A percentile compares a stretch with the other conserved stretches of the same genome.
Conservation (phyloP, 306 rosid genomes). For the Dryas alaskensis region DNA sequence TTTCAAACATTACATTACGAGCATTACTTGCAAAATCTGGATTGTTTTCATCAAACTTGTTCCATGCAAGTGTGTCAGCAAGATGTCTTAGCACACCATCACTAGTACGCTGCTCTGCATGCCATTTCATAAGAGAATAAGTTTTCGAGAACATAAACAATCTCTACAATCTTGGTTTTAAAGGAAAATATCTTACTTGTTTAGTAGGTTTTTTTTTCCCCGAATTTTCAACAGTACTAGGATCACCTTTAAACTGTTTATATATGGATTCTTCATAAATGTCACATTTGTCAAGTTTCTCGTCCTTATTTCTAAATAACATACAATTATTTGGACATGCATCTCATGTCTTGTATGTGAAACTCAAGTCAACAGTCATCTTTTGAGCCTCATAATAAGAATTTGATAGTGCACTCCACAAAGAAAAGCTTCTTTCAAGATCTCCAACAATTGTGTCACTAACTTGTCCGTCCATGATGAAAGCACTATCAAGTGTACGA, state of each 20-base stretch:
- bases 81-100: neutral
- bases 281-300: neutral
- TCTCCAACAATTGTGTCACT: neutral
- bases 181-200: slow-evolving; percentile 1
- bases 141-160: neutral
- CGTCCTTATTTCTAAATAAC: no score
- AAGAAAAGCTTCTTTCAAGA: neutral
- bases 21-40: neutral
- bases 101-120: neutral
- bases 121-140: neutral
- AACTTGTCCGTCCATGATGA: neutral
- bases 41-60: neutral
- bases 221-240: neutral
- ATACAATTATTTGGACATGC: neutral
- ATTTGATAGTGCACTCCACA: neutral
- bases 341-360: slow-evolving; percentile 8
- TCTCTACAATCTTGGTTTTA: neutral
- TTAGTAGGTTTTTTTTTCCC: neutral
- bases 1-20: no score
- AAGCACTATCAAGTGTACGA: neutral
- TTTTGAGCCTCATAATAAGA: neutral
- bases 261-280: neutral
- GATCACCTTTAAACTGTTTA: neutral
- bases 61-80: neutral
- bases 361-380: neutral